Evolutionary conservation across 306 rosid genomes (phyloP).

Genomic region (Crotalaria pallida): DNA sequence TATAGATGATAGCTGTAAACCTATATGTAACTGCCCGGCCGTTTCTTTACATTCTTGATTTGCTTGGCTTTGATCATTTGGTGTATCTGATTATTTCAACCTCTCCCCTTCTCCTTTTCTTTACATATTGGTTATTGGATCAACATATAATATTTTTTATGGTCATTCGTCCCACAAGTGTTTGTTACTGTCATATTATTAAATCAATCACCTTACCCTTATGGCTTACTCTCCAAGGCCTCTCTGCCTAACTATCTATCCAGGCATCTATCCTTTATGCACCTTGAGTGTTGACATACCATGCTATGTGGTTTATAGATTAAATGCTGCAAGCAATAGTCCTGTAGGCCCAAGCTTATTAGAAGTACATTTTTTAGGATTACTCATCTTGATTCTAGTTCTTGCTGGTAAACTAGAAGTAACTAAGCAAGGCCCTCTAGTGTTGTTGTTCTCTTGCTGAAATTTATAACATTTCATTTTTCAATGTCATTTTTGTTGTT

Average conservation of each 20-base stretch:
- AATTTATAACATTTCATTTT: not conserved
- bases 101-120: not conserved
- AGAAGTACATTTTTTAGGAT: not conserved
- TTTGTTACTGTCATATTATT: not conserved
- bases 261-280: not conserved
- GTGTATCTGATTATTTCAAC: not conserved
- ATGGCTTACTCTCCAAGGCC: not conserved
- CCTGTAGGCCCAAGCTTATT: not conserved
- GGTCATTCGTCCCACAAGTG: not conserved
- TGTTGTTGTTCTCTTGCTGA: not conserved
- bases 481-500: not conserved
- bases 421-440: not conserved
- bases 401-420: not conserved
- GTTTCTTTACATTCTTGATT: not conserved
- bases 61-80: constrained; percentile 2
- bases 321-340: not conserved
- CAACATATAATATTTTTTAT: not conserved
- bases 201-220: not conserved
- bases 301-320: not conserved
- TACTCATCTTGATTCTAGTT: not conserved
- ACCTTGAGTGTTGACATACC: not conserved
- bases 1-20: not conserved
- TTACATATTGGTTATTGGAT: not conserved
- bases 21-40: not conserved
- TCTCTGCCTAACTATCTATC: not conserved